Base-by-base conservation (phyloP, 1,284 basidiomycete genomes). In the Ganoderma lingzhi region DNA sequence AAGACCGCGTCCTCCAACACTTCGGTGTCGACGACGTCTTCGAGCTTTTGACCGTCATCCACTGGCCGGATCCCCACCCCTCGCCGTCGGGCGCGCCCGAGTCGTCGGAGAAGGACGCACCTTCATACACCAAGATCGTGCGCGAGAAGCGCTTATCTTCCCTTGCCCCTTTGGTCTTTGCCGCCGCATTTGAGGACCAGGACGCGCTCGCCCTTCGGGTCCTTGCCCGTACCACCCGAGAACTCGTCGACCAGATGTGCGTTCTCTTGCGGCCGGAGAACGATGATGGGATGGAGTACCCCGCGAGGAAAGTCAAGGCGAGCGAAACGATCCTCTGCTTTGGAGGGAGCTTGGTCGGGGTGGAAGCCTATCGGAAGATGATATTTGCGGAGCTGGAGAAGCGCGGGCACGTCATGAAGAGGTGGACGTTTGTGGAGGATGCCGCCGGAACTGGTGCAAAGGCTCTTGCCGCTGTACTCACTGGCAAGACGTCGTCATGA, bases 81-180 rank as follows among this genome's bases (percentile, higher is more conserved):
- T 32, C 69, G 4, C 28, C 65, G 0, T 51, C 71, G 1, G 65
- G 61, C 41, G 48, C n/a, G 30, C 32, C 35, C 6, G 37, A 84
- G 15, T 60, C 41, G 15, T 32, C 51, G 48, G 69, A 66, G 60
- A 58, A 61, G 28, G 71, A 80, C 53, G 72, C 76, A 17, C 80
- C 81, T 19, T 71, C 80, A 19, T 81, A 86, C 73, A 76, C 81
- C 45, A 77, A 73, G 14, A 74, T 87, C 32, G 78, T 84, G 3
- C 86, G 91, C 66, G 93, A 95, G 82, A 91, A 92, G 75, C 87
- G 93, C 0, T 83, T 95, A 6, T 93, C 92, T 1, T 85, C 86
- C 37, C 87, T 94, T 19, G 83, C 90, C 3, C 93, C 93, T 1
- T 78, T 93, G 56, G 90, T 94, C 19, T 93, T 95, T 76, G 79